Evolutionary conservation across 257 asterid genomes (phyloP), one percentile per base, ranked within the genome.

Genomic region (Nicotiana undulata): DNA sequence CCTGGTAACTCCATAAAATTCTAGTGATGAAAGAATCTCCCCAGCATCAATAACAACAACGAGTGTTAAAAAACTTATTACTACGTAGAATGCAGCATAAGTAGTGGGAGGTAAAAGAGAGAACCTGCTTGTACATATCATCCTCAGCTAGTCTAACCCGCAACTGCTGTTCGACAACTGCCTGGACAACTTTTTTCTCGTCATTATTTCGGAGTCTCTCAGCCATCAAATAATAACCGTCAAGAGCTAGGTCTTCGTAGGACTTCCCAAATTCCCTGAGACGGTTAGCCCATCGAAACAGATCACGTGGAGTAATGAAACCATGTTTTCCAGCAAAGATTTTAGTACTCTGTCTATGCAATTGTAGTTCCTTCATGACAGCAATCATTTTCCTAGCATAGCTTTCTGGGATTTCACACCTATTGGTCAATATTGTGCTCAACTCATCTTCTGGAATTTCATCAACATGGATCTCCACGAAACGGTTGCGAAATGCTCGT

Each of bases 291-390:
- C 99, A 95, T 24, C 99, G 88, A 85, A 95, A 95, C 91, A 95
- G 87, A 85, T 95, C 99, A 76, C 99, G 97, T 52, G 98, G 99
- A 29, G 98, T 95, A 76, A 95, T 93, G 84, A 91, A 95, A 67
- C 99, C 99, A 84, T 95, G 97, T 89, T 93, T 95, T 63, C 99
- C 99, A 88, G 99, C 97, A 92, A 95, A 93, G 52, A 91, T 85
- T 80, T 92, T 92, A 80, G 97, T 95, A 55, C 97, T 87, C 86
- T 95, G 99, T 88, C 99, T 89, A 70, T 85, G 96, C 85, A 89
- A 81, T 84, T 95, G 99, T 92, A 95, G 88, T 79, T 90, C 97
- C 90, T 89, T 95, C 99, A 95, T 93, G 86, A 95, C 97, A 78
- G 85, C 88, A 84, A 95, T 88, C 97, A 95, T 95, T 85, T 87